phyloP scores from a whole-genome alignment of 179 eudicot genomes.

The Beta corolliflora region DNA sequence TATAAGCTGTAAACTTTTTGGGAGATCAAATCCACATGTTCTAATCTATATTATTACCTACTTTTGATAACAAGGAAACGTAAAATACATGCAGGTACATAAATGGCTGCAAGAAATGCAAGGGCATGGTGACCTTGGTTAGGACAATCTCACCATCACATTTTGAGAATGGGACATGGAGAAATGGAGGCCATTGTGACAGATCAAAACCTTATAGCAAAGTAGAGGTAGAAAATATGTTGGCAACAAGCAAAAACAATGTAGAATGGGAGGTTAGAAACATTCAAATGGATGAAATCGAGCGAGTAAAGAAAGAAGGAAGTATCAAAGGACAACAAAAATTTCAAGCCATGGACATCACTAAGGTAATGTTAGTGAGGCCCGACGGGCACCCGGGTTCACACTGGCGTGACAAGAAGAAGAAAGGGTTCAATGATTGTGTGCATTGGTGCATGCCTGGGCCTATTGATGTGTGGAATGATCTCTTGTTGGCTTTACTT shows the following conservation, averaged over 20 bases:
- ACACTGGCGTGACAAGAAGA: conserved; percentile 55
- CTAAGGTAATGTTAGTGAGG: conserved; percentile 50
- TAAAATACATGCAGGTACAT: conserved; percentile 26
- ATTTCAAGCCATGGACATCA: conserved; percentile 49
- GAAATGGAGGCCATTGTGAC: conserved; percentile 60
- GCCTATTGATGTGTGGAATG: conserved; percentile 68
- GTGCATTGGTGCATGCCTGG: conserved; percentile 84
- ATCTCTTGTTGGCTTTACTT: conserved; percentile 47
- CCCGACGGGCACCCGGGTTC: conserved; percentile 68
- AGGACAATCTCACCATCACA: conserved; percentile 75
- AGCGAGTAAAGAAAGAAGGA: conserved; percentile 24
- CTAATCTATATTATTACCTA: too few species aligned
- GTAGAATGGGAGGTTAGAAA: conserved; percentile 38
- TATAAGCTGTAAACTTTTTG: too few species aligned
- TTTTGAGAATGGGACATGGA: conserved; percentile 70
- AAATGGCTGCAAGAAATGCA: conserved; percentile 40
- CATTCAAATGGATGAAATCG: conserved; percentile 45
- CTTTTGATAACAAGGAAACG: too few species aligned
- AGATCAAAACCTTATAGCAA: conserved; percentile 39
- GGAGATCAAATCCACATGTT: too few species aligned
- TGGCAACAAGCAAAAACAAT: conserved; percentile 10
- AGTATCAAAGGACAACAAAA: not conserved
- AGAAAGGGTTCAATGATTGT: conserved; percentile 62
- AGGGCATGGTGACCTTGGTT: conserved; percentile 36
- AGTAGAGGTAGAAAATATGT: conserved; percentile 14